Evolutionary conservation across 169 alveolate species (phyloP), one percentile per base, ranked within the genome.

Genomic region (Eimeria praecox): DNA sequence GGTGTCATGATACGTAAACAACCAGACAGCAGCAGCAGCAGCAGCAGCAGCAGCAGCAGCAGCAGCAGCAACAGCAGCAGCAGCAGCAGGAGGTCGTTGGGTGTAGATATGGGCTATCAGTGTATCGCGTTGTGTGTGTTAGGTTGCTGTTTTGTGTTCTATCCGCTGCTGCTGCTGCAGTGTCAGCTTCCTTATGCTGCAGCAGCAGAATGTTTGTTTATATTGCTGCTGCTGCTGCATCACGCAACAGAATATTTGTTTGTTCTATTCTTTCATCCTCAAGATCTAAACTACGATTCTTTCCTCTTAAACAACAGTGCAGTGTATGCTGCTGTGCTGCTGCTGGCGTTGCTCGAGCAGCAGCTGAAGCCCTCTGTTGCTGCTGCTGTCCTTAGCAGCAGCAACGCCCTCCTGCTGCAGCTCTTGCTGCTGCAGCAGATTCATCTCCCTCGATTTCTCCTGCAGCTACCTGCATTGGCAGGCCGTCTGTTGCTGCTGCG

Each of bases 301-400:
- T 94, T 94, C 38, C 90, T 94, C 18, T 22, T 94, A 18, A 94
- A 94, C 95, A 94, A 94, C 96, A 83, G 71, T 8, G 46, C 59
- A 27, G 94, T 73, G 73, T 94, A 94, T 62, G 71, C 94, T 27
- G 66, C 82, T 22, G 95, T 91, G 85, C 75, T 94, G 73, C 75
- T 78, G 71, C 92, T 94, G 80, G 78, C 96, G 12, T 54, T 94
- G 62, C 64, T 71, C 24, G 96, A 94, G 92, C 95, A 75, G 86
- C 94, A 71, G 27, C 83, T 86, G 62, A 85, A 85, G n/a, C 94
- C 92, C 69, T 46, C 90, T 12, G n/a, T 62, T 83, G 73, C 90
- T 83, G 80, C 94, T 64, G 94, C 80, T 5, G 75, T 59, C n/a
- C 78, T 83, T 38, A 30, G 40, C 87, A 77, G 82, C 91, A 75